phyloP scores from a whole-genome alignment of 768 basidiomycete genomes.

The Zangia roseola region DNA sequence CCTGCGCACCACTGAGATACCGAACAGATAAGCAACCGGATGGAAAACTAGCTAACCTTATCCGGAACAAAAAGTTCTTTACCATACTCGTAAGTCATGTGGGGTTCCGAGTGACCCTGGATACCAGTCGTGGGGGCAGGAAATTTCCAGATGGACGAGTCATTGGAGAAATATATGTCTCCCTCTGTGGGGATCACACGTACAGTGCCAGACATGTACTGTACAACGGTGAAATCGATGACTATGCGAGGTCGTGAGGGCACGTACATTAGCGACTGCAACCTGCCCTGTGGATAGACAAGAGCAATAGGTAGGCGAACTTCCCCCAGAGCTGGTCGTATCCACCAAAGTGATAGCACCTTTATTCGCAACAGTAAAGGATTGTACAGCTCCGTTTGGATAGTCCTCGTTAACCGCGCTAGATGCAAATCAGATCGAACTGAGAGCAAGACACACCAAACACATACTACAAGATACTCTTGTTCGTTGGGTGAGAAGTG shows the following conservation, averaged over 20 bases:
- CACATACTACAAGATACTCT: slow-evolving; percentile 60
- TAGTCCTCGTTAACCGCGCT: slow-evolving; percentile 60
- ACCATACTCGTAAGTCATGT: slow-evolving; percentile 59
- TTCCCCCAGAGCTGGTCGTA: slow-evolving; percentile 49
- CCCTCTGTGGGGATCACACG: slow-evolving; percentile 48
- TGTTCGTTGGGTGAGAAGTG: slow-evolving; percentile 51
- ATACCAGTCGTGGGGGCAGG: slow-evolving; percentile 37
- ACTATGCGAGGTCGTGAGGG: not conserved
- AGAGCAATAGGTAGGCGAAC: slow-evolving; percentile 49
- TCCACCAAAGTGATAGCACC: slow-evolving; percentile 48
- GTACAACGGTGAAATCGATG: no score
- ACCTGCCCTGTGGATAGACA: slow-evolving; percentile 56
- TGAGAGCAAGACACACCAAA: not conserved
- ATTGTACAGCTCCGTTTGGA: slow-evolving; percentile 46
- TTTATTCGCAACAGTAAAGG: slow-evolving; percentile 47
- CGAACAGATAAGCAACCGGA: not conserved
- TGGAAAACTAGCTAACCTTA: slow-evolving; percentile 41
- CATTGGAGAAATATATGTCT: slow-evolving; percentile 35
- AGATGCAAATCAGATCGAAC: not conserved
- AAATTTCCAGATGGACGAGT: slow-evolving; percentile 51
- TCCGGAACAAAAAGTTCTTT: slow-evolving; percentile 64
- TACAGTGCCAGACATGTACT: slow-evolving; percentile 58
- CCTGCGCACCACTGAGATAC: slow-evolving; percentile 36
- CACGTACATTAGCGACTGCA: slow-evolving; percentile 55
- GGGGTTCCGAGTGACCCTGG: slow-evolving; percentile 52